A percentile compares a stretch with the other conserved stretches of the same genome.
phyloP scores from a whole-genome alignment of 2,329 filamentous ascomycete genomes.

The Monosporascus sp. region DNA sequence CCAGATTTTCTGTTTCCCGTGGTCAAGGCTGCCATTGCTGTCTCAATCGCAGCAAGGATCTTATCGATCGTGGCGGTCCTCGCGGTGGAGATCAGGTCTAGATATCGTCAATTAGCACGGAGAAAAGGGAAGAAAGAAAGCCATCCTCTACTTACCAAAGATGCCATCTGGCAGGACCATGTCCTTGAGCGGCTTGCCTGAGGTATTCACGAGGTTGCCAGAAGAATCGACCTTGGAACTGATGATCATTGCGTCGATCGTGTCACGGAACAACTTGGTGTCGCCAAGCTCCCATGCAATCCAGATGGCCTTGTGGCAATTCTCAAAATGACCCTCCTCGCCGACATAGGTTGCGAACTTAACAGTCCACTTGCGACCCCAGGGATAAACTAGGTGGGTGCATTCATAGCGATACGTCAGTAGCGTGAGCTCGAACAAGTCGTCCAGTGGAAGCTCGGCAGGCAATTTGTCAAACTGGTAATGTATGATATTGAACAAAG shows the following conservation, averaged over 20 bases:
- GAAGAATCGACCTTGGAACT: constrained; percentile 11
- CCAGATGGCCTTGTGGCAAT: constrained; percentile 15
- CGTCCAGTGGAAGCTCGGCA: constrained; percentile 6
- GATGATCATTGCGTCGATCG: constrained; percentile 16
- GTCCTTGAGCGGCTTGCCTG: constrained; percentile 11
- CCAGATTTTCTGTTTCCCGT: neutral
- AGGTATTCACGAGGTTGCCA: constrained; percentile 15
- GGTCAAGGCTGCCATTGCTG: constrained; percentile 8
- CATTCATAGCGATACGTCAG: constrained; percentile 15
- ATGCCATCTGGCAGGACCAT: constrained; percentile 17
- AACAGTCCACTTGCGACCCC: constrained; percentile 15
- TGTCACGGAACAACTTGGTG: constrained; percentile 14
- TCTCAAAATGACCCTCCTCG: constrained; percentile 1
- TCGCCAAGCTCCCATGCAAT: constrained; percentile 21
- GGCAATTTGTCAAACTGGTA: constrained; percentile 17
- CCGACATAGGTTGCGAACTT: constrained; percentile 3
- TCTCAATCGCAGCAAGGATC: constrained; percentile 10
- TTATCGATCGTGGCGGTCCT: constrained; percentile 10
- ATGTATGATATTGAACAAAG: constrained; percentile 19
- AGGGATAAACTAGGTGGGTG: constrained; percentile 18
- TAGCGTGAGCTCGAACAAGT: constrained; percentile 17
- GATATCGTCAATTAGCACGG: neutral
- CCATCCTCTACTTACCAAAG: constrained; percentile 10
- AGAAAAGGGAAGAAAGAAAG: neutral
- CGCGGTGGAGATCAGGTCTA: constrained; percentile 10